Evolutionary conservation across 345 rosid species (phyloP).

Genomic region (Salix caprea): DNA sequence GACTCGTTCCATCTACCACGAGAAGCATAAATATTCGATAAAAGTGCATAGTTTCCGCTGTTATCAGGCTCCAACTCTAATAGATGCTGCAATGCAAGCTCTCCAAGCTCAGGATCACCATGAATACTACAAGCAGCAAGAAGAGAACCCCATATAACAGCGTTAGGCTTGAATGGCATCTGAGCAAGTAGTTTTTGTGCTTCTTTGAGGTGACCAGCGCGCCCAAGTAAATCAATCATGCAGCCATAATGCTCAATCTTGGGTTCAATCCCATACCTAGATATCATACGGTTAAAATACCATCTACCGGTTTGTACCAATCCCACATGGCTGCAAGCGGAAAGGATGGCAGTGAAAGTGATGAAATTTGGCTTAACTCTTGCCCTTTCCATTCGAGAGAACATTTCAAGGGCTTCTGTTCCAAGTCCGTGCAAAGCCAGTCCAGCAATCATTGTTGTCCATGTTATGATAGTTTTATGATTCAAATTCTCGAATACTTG

Average conservation of each 20-base stretch:
- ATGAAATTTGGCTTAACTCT: conserved; percentile 50
- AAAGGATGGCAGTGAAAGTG: conserved; percentile 69
- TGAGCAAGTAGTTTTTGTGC: conserved; percentile 39
- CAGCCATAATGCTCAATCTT: conserved; percentile 75
- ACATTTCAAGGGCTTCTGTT: conserved; percentile 56
- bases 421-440: conserved; percentile 65
- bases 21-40: conserved; percentile 52
- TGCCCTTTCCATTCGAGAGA: conserved; percentile 53
- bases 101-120: conserved; percentile 55
- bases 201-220: conserved; percentile 56
- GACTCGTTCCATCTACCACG: conserved; percentile 64
- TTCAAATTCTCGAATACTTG: conserved; percentile 43
- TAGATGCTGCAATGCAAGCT: conserved; percentile 49
- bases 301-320: conserved; percentile 46
- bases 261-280: conserved; percentile 37
- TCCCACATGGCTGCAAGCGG: conserved; percentile 74
- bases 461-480: conserved; percentile 48
- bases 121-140: conserved; percentile 63
- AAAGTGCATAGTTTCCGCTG: conserved; percentile 70
- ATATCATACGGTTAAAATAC: conserved; percentile 45
- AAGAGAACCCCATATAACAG: conserved; percentile 78
- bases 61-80: conserved; percentile 61
- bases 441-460: conserved; percentile 72
- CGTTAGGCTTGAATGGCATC: conserved; percentile 69
- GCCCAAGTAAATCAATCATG: conserved; percentile 61